Evolutionary conservation across 495 filamentous ascomycete species (phyloP), one percentile per base, ranked within the genome.

Genomic region (Penicillium egyptiacum): DNA sequence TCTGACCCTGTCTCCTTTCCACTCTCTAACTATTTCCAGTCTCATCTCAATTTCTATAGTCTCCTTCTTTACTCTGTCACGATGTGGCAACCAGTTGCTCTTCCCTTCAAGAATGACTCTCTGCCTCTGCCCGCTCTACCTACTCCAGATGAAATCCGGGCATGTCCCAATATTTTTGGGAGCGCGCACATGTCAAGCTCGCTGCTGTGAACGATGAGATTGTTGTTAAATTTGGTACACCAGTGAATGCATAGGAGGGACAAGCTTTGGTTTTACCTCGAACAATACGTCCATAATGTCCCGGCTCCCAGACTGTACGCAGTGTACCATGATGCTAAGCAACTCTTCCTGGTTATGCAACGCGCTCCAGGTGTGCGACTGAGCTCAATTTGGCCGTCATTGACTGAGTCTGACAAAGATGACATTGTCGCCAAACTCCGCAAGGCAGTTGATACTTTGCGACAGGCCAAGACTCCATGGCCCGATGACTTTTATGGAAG

Each of bases 221-320:
- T 55, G 63, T 69, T 60, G 61, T 59, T 23, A 69, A 69, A 59
- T 69, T 57, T 58, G 66, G 66, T 35, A 11, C 28, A 41, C 25
- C 41, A 30, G 39, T 66, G 41, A 22, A 64, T 8, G 6, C 6
- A 49, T 59, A 51, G 55, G 63, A 69, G 62, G 63, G 66, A 53
- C 60, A 69, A 47, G 58, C 58, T 48, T 51, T 69, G 51, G 31
- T 66, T 66, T 52, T 69, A 63, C 48, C 66, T 69, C 53, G 66
- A 66, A 60, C 66, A 54, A 56, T 48, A 64, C 51, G 56, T 58
- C 55, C 63, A 53, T 55, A 44, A 55, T 51, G 56, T 66, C 53
- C 63, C 63, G 17, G 66, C 61, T 22, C 66, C 66, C 53, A 64
- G 59, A 53, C 58, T 69, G 23, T 69, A 67, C 58, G 63, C 64